Base-by-base conservation (phyloP, 306 rosid genomes). In the Cucurbita maxima region DNA sequence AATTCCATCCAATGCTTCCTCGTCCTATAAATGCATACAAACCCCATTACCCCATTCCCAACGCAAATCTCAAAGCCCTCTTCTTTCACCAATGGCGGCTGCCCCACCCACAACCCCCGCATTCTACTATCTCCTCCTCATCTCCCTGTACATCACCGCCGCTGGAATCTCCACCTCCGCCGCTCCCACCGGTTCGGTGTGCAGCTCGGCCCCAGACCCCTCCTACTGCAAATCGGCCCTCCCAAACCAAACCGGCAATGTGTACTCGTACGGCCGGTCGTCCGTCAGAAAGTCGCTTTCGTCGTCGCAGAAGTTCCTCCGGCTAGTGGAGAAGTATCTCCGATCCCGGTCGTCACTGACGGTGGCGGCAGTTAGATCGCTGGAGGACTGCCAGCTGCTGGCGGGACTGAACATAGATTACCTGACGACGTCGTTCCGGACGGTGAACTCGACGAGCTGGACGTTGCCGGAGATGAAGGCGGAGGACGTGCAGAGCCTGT, bases 121-220 rank as follows among this genome's bases (percentile, higher is more conserved):
- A 79, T 9, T 76, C 60, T 22, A 30, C 47, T 14, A 20, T 76
- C 8, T 38, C 20, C 22, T 74, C 78, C 40, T 47, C 73, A 1
- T 47, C 41, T 13, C 6, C 13, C 20, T 68, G 12, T 20, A 11
- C 41, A 22, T 15, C 41, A 0, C 56, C 55, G 6, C 53, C 38
- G 20, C 73, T 8, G 18, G 34, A 30, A 30, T 30, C 34, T 30
- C 34, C 55, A 12, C 53, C 34, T 45, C 73, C 15, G 18, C 40
- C 34, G 30, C 47, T 1, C 57, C 91, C 3, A 47, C 88, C 0
- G 84, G 79, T 20, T 80, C 80, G 1, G 75, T 82, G 10, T 93
- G 97, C 89, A 78, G 84, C 37, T 83, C 87, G 45, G 87, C 97
- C 5, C 93, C 87, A 0, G 91, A 93, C 55, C 98, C 98, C 3